Conservation (phyloP, 2,329 filamentous ascomycete species). For the Talaromyces sp. region DNA sequence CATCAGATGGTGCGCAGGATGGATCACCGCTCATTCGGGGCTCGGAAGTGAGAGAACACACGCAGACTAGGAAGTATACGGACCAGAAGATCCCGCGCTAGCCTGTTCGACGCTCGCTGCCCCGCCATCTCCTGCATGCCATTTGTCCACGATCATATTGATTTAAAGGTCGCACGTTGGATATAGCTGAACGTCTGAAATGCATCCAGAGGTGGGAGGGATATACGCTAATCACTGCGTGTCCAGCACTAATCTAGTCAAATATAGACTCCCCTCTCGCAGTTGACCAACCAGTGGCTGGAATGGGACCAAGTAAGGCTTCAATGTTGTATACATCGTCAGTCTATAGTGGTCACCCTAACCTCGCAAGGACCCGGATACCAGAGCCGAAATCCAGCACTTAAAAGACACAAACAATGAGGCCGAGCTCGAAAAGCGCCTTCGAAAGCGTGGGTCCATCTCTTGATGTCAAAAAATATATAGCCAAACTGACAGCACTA, state of each 20-base stretch:
- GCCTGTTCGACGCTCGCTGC: background rate
- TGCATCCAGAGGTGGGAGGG: background rate
- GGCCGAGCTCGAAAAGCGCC: constrained; percentile 47
- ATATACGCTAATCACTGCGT: background rate
- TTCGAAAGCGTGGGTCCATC: constrained; percentile 41
- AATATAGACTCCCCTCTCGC: constrained; percentile 28
- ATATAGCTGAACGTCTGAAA: background rate
- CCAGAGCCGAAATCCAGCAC: constrained; percentile 49
- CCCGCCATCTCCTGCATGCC: background rate
- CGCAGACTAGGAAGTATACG: no score
- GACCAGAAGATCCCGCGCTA: background rate
- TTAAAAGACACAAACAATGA: constrained; percentile 43
- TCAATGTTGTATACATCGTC: background rate
- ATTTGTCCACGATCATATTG: background rate
- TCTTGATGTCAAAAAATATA: background rate
- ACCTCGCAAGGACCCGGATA: constrained; percentile 40
- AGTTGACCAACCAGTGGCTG: constrained; percentile 53
- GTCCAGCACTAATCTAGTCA: background rate
- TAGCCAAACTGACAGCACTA: constrained; percentile 12
- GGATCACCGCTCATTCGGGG: background rate
- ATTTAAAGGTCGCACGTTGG: background rate
- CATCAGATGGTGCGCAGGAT: background rate
- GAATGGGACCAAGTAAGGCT: constrained; percentile 45
- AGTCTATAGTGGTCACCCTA: background rate
- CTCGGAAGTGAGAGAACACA: background rate